Conservation (phyloP, 73 alveolate genomes). For the Paramecium sonneborni region DNA sequence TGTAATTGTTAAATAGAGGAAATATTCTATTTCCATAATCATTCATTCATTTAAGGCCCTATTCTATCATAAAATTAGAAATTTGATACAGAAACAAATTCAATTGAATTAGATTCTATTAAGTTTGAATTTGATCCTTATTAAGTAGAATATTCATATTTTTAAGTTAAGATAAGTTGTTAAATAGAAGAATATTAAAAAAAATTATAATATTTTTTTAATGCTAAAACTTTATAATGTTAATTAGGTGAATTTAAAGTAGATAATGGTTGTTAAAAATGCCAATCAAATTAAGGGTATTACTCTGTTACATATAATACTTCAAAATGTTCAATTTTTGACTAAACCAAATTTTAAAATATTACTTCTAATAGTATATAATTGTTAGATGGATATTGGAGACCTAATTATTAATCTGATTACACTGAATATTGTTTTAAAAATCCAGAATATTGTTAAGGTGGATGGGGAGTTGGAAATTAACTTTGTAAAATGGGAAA, state of each 20-base stretch:
- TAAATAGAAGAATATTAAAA: neutral
- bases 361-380: neutral
- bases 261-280: neutral
- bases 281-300: neutral
- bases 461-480: constrained; percentile 44
- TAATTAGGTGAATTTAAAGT: neutral
- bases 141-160: neutral
- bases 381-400: neutral
- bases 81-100: neutral
- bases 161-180: neutral
- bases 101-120: neutral
- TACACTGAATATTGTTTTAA: neutral
- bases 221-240: neutral
- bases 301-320: neutral
- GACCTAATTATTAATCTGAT: neutral
- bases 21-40: neutral
- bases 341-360: neutral
- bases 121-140: neutral
- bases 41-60: neutral
- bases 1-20: neutral
- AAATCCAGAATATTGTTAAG: neutral
- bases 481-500: neutral
- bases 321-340: neutral
- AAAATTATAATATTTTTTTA: neutral
- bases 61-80: neutral